Evolutionary conservation across 2,329 filamentous ascomycete genomes (phyloP).

Genomic region (Cercospora sojina): DNA sequence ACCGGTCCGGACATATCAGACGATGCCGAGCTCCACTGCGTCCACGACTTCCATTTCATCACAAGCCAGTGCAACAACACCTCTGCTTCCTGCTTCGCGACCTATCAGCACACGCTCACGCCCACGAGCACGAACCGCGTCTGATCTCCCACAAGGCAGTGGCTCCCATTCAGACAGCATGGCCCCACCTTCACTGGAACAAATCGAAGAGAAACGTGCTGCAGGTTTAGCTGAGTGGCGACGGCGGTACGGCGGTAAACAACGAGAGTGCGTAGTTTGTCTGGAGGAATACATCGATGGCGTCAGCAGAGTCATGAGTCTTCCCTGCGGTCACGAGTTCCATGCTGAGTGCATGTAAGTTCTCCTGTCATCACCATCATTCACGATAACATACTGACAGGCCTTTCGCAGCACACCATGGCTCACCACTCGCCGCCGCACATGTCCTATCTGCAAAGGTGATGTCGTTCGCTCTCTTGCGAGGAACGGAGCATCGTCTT

Average conservation of each 20-base stretch:
- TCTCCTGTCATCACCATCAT: not conserved
- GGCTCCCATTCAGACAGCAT: constrained; percentile 31
- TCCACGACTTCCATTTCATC: constrained; percentile 34
- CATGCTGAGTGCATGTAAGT: constrained; percentile 98
- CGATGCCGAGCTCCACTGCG: constrained; percentile 64
- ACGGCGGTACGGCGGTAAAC: constrained; percentile 61
- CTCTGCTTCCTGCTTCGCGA: constrained; percentile 62
- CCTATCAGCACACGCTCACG: constrained; percentile 45
- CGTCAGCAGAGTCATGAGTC: constrained; percentile 90
- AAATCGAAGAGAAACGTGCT: constrained; percentile 55
- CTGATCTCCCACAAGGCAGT: constrained; percentile 51
- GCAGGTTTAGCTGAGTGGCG: constrained; percentile 53
- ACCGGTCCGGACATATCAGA: constrained; percentile 94
- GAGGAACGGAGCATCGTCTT: constrained; percentile 24
- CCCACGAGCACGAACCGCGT: constrained; percentile 65
- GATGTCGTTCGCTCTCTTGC: constrained; percentile 70
- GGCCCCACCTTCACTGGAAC: constrained; percentile 35
- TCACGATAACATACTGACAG: constrained; percentile 1
- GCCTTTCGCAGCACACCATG: constrained; percentile 72
- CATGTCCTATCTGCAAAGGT: constrained; percentile 98
- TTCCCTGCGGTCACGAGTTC: constrained; percentile 97
- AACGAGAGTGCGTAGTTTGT: constrained; percentile 92
- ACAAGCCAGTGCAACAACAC: constrained; percentile 60
- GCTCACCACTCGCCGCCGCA: constrained; percentile 90
- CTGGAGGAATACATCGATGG: constrained; percentile 95